A percentile compares a stretch with the other conserved stretches of the same genome.
Evolutionary conservation across 2,329 filamentous ascomycete genomes (phyloP).

Genomic region (Arthroderma sp.): DNA sequence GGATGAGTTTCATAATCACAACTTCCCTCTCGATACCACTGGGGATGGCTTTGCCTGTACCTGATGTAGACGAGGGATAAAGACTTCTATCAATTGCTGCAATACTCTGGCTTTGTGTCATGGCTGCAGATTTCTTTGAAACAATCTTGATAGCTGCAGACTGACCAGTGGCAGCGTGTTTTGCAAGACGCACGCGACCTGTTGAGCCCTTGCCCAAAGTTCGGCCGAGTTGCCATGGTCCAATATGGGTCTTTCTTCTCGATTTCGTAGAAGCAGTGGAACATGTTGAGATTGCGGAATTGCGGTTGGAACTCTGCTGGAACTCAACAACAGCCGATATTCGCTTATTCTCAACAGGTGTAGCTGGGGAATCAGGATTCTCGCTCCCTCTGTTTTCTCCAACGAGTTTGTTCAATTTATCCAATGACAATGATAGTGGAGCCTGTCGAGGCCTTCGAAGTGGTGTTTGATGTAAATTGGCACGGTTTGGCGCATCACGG

Average conservation of each 20-base stretch:
- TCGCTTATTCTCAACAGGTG: constrained; percentile 31
- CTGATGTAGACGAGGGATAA: constrained; percentile 40
- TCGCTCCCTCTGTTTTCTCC: not conserved
- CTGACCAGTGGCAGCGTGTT: constrained; percentile 65
- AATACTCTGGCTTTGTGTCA: constrained; percentile 75
- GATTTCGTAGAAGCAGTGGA: constrained; percentile 43
- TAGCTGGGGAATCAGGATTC: not conserved
- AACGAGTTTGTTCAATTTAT: constrained; percentile 1
- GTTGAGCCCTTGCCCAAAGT: constrained; percentile 84
- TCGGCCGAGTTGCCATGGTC: constrained; percentile 84
- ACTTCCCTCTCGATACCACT: constrained; percentile 89
- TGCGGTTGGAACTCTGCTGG: constrained; percentile 36
- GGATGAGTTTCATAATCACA: constrained; percentile 89
- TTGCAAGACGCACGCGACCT: constrained; percentile 72
- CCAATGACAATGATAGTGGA: not conserved
- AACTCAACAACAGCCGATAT: constrained; percentile 40
- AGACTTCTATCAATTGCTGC: constrained; percentile 65
- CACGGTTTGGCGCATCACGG: constrained; percentile 36
- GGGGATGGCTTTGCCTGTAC: constrained; percentile 60
- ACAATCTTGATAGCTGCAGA: constrained; percentile 92
- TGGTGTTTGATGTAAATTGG: constrained; percentile 26
- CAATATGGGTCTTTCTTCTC: constrained; percentile 61
- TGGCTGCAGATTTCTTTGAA: constrained; percentile 63
- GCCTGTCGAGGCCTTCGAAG: constrained; percentile 3
- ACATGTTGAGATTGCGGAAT: constrained; percentile 41